These are phyloP conservation scores for Trypanosoma boissoni DNA, from an alignment of 208 protist genomes.

Conservation along the genomic window DNA sequence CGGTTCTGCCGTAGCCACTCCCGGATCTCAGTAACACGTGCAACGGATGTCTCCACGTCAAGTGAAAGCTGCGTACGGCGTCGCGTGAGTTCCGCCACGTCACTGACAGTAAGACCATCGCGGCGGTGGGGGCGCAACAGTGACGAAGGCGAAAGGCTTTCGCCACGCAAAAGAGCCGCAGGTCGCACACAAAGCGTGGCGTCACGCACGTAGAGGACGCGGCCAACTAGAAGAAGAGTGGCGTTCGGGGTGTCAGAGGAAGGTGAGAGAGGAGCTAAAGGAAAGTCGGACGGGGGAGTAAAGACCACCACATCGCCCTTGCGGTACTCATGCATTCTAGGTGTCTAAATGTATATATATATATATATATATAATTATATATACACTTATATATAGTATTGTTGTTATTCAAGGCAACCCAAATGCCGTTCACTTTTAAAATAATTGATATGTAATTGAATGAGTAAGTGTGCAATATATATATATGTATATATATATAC, in stretches of 20 bases:
- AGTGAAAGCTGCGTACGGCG: slow-evolving; percentile 24
- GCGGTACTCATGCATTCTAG: too few relatives aligned
- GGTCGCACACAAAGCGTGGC: not conserved
- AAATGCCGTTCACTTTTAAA: not conserved
- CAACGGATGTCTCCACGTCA: slow-evolving; percentile 31
- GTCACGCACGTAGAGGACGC: too few relatives aligned
- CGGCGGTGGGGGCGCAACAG: slow-evolving; percentile 5
- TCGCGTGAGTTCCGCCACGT: slow-evolving; percentile 32
- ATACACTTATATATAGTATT: too few relatives aligned
- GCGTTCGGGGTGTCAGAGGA: too few relatives aligned
- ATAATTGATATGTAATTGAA: not conserved
- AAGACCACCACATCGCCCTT: too few relatives aligned
- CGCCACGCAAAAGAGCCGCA: not conserved
- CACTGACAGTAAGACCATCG: slow-evolving; percentile 17
- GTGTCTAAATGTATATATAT: too few relatives aligned
- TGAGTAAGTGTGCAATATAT: not conserved
- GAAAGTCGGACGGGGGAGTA: too few relatives aligned
- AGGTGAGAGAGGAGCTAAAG: too few relatives aligned
- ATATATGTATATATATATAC: slow-evolving; percentile 4
- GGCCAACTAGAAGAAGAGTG: too few relatives aligned
- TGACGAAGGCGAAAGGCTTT: not conserved
- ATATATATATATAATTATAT: too few relatives aligned
- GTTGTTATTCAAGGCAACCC: not conserved
- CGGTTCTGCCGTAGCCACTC: slow-evolving; percentile 7
- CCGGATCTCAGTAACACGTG: slow-evolving; percentile 32